These are phyloP conservation scores for Monosporascus cannonballus DNA, from an alignment of 2,329 filamentous ascomycete species.

Conservation along the genomic window DNA sequence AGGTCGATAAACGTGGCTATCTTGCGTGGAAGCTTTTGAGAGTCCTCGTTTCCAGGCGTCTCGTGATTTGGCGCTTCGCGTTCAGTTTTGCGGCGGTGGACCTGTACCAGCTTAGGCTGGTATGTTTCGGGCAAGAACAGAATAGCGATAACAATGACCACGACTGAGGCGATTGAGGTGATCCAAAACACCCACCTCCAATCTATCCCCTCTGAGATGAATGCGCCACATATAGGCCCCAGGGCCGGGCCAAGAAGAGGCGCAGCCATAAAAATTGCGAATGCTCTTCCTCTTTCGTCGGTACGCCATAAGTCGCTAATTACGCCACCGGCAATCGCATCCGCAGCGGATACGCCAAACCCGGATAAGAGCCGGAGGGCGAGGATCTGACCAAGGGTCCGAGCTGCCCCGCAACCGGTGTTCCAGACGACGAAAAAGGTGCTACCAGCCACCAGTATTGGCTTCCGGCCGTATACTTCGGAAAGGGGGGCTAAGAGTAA, in stretches of 20 bases:
- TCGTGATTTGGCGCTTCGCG: too few relatives aligned
- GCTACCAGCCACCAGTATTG: slow-evolving; percentile 1
- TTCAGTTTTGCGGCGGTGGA: too few relatives aligned
- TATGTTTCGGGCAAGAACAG: slow-evolving; percentile 60
- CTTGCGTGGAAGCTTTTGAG: background rate
- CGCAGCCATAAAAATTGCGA: slow-evolving; percentile 53
- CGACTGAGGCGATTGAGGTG: slow-evolving; percentile 49
- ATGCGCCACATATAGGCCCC: slow-evolving; percentile 60
- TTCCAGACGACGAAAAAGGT: slow-evolving; percentile 10
- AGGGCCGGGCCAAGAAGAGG: slow-evolving; percentile 61
- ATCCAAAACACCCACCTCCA: slow-evolving; percentile 69
- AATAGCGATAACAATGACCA: slow-evolving; percentile 49
- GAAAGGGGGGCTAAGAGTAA: slow-evolving; percentile 37
- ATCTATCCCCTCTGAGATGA: slow-evolving; percentile 54
- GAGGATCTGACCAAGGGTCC: slow-evolving; percentile 4
- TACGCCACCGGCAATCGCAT: slow-evolving; percentile 6
- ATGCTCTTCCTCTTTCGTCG: slow-evolving; percentile 53
- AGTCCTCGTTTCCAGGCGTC: too few relatives aligned
- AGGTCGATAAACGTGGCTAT: background rate
- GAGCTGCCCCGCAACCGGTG: slow-evolving; percentile 6
- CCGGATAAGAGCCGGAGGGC: slow-evolving; percentile 8
- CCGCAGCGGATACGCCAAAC: slow-evolving; percentile 6
- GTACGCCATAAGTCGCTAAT: slow-evolving; percentile 44
- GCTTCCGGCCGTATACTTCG: slow-evolving; percentile 35
- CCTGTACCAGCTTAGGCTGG: slow-evolving; percentile 41